phyloP scores from a whole-genome alignment of 164 flowering plant genomes.

The Brasenia schreberi region DNA sequence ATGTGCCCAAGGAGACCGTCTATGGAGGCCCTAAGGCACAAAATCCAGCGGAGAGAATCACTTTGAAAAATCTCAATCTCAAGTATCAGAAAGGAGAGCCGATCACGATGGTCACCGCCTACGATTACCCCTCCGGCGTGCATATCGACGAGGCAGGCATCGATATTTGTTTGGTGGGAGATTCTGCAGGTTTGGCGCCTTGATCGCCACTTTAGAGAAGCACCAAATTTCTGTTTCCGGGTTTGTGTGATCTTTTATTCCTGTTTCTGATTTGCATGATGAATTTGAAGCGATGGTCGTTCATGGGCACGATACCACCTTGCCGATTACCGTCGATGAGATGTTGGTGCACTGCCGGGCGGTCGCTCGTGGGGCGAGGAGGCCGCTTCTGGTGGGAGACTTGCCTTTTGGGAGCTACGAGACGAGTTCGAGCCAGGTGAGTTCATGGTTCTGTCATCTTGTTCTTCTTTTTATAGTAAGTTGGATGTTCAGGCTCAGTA shows the following conservation, averaged over 20 bases:
- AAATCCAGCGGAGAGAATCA: conserved; percentile 44
- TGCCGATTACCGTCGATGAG: conserved; percentile 74
- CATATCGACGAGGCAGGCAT: conserved; percentile 80
- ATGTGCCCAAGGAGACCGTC: conserved; percentile 71
- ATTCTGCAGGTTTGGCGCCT: conserved; percentile 36
- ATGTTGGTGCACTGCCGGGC: conserved; percentile 98
- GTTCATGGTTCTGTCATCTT: neutral
- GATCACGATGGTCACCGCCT: conserved; percentile 82
- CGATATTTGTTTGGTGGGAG: conserved; percentile 82
- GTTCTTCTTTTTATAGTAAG: neutral
- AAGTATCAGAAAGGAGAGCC: conserved; percentile 53
- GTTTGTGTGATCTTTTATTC: neutral
- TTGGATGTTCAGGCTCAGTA: neutral
- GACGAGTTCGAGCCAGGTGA: conserved; percentile 58
- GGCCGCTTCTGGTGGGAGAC: conserved; percentile 80
- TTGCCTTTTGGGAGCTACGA: conserved; percentile 87
- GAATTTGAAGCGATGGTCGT: conserved; percentile 64
- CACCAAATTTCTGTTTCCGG: no score
- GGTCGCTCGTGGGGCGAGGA: conserved; percentile 74
- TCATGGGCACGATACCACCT: conserved; percentile 90
- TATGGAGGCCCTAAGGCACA: conserved; percentile 86
- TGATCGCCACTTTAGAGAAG: neutral
- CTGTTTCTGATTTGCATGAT: conserved; percentile 1
- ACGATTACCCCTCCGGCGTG: conserved; percentile 92
- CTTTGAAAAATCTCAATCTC: conserved; percentile 44